Percentiles rank a stretch among this genome's conserved stretches.
phyloP scores from a whole-genome alignment of 257 asterid species.

The Coffea canephora region DNA sequence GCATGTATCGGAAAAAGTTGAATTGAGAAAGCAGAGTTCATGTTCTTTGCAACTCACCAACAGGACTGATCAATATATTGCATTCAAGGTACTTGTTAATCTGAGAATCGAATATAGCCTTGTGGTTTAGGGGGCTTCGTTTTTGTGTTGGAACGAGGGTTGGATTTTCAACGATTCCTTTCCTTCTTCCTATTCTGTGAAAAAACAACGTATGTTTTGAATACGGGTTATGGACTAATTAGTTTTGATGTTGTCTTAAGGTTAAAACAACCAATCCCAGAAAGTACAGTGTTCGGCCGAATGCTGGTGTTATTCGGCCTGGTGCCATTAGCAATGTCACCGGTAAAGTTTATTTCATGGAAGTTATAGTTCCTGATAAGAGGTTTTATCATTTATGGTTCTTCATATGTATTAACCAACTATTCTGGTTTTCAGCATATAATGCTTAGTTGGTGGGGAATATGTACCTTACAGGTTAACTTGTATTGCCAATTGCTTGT shows the following conservation, averaged over 20 bases:
- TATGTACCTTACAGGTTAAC: background rate
- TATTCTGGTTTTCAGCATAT: background rate
- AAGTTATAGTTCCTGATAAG: background rate
- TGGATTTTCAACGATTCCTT: no score
- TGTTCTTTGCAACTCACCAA: conserved; percentile 78
- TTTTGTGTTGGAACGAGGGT: background rate
- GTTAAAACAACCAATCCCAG: conserved; percentile 91
- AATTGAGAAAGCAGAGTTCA: conserved; percentile 77
- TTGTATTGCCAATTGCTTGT: background rate
- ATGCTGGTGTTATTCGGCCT: conserved; percentile 75
- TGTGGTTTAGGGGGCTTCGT: background rate
- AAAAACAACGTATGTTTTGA: background rate
- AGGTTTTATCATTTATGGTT: background rate
- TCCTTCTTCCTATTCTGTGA: background rate
- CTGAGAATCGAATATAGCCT: background rate
- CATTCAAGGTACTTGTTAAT: conserved; percentile 62
- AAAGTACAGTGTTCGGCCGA: conserved; percentile 82
- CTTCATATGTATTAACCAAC: background rate
- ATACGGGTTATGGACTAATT: background rate
- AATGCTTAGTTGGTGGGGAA: conserved; percentile 3
- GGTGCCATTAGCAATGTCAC: conserved; percentile 66
- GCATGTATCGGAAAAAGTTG: conserved; percentile 40
- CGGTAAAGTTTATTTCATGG: conserved; percentile 33
- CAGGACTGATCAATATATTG: conserved; percentile 69
- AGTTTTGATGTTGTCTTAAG: conserved; percentile 27